Evolutionary conservation across 2,329 filamentous ascomycete genomes (phyloP).

Genomic region (Hymenoscyphus repandus): DNA sequence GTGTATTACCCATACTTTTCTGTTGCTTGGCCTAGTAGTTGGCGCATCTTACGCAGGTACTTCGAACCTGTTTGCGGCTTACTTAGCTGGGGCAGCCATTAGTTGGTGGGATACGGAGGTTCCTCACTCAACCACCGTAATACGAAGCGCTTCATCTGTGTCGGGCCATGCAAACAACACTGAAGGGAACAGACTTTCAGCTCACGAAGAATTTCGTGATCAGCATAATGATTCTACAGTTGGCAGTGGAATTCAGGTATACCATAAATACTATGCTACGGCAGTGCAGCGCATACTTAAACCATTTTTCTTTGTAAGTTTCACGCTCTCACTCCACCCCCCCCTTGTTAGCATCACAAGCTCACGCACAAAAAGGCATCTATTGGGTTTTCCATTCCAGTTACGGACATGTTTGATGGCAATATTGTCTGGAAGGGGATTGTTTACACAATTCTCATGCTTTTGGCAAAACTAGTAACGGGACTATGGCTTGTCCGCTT

Average conservation of each 20-base stretch:
- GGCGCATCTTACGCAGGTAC: slow-evolving; percentile 55
- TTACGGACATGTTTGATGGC: slow-evolving; percentile 61
- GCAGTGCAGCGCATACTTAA: slow-evolving; percentile 49
- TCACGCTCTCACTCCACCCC: too few relatives aligned
- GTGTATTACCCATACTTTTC: slow-evolving; percentile 42
- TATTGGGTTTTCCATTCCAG: slow-evolving; percentile 75
- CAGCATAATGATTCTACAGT: neutral
- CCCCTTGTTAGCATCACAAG: too few relatives aligned
- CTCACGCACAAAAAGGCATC: too few relatives aligned
- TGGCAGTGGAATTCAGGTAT: slow-evolving; percentile 18
- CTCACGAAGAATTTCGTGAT: neutral
- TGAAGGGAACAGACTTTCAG: too few relatives aligned
- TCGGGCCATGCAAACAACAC: neutral
- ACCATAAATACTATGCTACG: slow-evolving; percentile 37
- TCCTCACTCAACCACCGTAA: neutral
- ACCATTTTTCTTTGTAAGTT: slow-evolving; percentile 44
- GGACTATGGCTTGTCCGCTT: slow-evolving; percentile 34
- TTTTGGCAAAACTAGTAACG: slow-evolving; percentile 52
- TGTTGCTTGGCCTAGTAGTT: slow-evolving; percentile 45
- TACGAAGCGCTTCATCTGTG: neutral
- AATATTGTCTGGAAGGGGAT: slow-evolving; percentile 66
- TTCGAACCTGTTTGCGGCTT: slow-evolving; percentile 58
- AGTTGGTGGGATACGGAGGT: slow-evolving; percentile 52
- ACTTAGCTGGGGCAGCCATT: slow-evolving; percentile 53
- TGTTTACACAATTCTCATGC: slow-evolving; percentile 68